Base-by-base conservation (phyloP, 164 flowering plant genomes). In the Buxus sempervirens region DNA sequence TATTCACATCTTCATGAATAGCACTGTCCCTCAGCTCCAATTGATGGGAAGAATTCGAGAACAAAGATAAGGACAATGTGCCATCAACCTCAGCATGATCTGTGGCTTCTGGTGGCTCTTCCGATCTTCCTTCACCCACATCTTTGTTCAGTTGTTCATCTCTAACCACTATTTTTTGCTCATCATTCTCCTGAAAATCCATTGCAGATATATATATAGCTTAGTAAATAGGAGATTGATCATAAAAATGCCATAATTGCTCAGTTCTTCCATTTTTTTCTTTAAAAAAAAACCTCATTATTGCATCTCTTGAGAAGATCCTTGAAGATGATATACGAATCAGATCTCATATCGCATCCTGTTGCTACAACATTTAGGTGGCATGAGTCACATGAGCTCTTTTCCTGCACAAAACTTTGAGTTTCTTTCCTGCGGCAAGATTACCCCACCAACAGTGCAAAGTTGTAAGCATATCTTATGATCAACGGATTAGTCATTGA, bases 31-130 rank as follows among this genome's bases (percentile, higher is more conserved):
- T 45, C 51, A 10, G 9, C 51, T 10, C 1, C 5, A 4, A 45
- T 45, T 4, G 14, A 10, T 45, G 5, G 18, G 25, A 21, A n/a
- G 45, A 15, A 13, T 38, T 61, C 0, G 64, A 21, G 49, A 61
- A n/a, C 49, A 61, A 32, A 61, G 64, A 61, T 38, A 61, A 45
- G 48, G 64, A 61, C 27, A 61, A 36, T 23, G 64, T 61, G 49
- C 64, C 36, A 14, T 36, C 48, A 36, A 36, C 24, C 6, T 18
- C 64, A 20, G 5, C 64, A 61, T 36, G 20, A 19, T 32, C 7
- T 32, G 38, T 7, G 7, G 5, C 7, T 7, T 32, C 38, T 32
- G 38, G 38, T 32, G 38, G 5, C 3, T 32, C 38, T 32, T 32
- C 38, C 38, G 7, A 32, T 45, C 51, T 45, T 45, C 18, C 1